A percentile compares a stretch with the other conserved stretches of the same genome.
These are phyloP conservation scores for Tolypocladium tundrense DNA, from an alignment of 2,329 filamentous ascomycete species.

Conservation along the genomic window DNA sequence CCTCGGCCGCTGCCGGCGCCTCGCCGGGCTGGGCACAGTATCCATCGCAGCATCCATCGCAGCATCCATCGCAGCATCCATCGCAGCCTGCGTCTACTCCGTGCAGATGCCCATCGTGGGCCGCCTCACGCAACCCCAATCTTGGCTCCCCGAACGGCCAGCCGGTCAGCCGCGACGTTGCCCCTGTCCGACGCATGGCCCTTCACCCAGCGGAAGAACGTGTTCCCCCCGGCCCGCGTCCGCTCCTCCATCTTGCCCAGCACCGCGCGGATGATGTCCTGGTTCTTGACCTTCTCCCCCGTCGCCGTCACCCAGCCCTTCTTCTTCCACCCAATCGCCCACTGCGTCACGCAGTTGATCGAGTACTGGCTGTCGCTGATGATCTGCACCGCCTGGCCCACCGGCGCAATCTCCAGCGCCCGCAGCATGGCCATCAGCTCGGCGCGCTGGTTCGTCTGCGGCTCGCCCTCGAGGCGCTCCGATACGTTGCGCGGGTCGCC, in stretches of 20 bases:
- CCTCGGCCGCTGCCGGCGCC: not conserved
- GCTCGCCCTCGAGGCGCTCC: constrained; percentile 60
- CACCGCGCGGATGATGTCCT: constrained; percentile 69
- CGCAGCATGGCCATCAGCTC: constrained; percentile 82
- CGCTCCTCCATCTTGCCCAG: constrained; percentile 62
- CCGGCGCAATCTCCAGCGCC: constrained; percentile 65
- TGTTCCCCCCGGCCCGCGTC: constrained; percentile 46
- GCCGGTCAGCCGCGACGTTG: constrained; percentile 68
- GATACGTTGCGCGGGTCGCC: constrained; percentile 55
- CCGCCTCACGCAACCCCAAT: constrained; percentile 7
- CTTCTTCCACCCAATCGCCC: constrained; percentile 67
- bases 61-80: not conserved
- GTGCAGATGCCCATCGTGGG: not conserved
- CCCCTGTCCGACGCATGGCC: constrained; percentile 66
- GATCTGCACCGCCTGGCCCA: constrained; percentile 61
- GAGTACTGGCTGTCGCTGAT: constrained; percentile 84
- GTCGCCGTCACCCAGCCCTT: constrained; percentile 68
- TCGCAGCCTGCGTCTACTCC: not conserved
- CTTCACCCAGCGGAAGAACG: constrained; percentile 80
- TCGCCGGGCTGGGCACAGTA: not conserved
- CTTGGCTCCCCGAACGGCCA: constrained; percentile 50
- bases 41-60: not conserved
- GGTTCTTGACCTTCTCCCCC: constrained; percentile 70
- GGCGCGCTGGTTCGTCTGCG: constrained; percentile 93
- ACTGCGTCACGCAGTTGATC: constrained; percentile 79